A percentile compares a stretch with the other conserved stretches of the same genome.
Evolutionary conservation across 352 stramenopile species (phyloP).

Genomic region (Globisporangium heterothallicum): DNA sequence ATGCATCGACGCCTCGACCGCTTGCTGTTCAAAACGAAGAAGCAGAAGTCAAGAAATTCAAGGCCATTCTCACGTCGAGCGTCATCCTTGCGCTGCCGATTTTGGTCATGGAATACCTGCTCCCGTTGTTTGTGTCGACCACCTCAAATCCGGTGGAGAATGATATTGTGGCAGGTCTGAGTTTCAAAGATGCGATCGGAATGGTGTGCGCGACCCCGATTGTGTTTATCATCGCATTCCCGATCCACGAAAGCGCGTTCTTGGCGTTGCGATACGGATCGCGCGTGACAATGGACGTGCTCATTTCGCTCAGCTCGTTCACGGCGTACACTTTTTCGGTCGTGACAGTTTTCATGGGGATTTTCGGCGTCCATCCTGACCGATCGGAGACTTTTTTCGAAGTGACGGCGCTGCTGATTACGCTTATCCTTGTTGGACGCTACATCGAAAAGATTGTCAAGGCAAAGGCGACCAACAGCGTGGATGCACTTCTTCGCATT

Average conservation of each 20-base stretch:
- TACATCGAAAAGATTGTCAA: conserved; percentile 78
- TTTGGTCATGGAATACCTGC: conserved; percentile 49
- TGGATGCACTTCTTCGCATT: conserved; percentile 61
- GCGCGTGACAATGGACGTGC: conserved; percentile 71
- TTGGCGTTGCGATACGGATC: conserved; percentile 50
- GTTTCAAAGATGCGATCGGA: conserved; percentile 43
- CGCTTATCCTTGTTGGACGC: conserved; percentile 65
- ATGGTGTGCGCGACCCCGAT: conserved; percentile 64
- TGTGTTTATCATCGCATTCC: conserved; percentile 48
- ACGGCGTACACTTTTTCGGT: conserved; percentile 63
- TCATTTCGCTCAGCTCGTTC: conserved; percentile 70
- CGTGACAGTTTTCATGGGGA: conserved; percentile 21
- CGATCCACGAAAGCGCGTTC: conserved; percentile 70
- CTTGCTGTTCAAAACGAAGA: conserved; percentile 29
- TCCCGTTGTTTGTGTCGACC: conserved; percentile 27
- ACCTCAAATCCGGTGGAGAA: conserved; percentile 16
- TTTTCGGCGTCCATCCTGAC: conserved; percentile 19
- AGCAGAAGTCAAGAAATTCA: conserved; percentile 41
- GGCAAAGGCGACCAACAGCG: conserved; percentile 56
- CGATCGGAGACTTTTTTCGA: conserved; percentile 69
- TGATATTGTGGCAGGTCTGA: conserved; percentile 36
- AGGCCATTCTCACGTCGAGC: conserved; percentile 41
- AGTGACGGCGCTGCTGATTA: conserved; percentile 57
- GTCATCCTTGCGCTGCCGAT: conserved; percentile 50
- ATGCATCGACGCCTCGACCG: conserved; percentile 43